Conservation (phyloP, 2,329 filamentous ascomycete genomes). For the Colletotrichum noveboracense region DNA sequence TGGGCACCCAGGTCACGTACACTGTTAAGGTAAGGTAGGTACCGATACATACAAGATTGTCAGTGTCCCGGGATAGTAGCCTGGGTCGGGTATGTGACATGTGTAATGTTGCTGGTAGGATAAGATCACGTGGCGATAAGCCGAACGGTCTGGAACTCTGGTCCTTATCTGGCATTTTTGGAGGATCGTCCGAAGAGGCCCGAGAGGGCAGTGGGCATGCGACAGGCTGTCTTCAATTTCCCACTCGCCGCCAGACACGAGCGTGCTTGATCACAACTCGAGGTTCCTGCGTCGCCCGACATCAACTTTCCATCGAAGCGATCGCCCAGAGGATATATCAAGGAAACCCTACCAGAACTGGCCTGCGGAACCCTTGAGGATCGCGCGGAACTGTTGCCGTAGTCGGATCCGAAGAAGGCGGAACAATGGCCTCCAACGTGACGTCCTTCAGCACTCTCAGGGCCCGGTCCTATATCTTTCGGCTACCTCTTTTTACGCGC, state of each 20-base stretch:
- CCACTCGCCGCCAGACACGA: not conserved
- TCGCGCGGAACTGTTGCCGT: not conserved
- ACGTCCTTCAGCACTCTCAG: slow-evolving; percentile 69
- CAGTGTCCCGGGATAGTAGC: not conserved
- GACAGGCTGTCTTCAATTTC: slow-evolving; percentile 8
- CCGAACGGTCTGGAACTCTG: not conserved
- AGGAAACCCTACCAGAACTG: not conserved
- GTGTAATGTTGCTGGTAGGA: not conserved
- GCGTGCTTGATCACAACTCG: not conserved
- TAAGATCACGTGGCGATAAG: slow-evolving; percentile 8
- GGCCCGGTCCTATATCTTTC: slow-evolving; percentile 80
- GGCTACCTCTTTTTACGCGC: slow-evolving; percentile 88
- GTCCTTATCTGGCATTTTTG: slow-evolving; percentile 9
- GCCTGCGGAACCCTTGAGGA: not conserved
- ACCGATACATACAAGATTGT: not conserved
- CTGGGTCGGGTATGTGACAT: not conserved
- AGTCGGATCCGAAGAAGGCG: not conserved
- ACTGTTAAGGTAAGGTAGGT: not conserved
- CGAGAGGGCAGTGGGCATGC: slow-evolving; percentile 1
- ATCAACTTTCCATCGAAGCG: not conserved
- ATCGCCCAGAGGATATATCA: not conserved
- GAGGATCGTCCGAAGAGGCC: not conserved
- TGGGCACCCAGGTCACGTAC: not conserved
- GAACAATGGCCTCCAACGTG: slow-evolving; percentile 9
- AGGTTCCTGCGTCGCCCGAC: not conserved